phyloP scores from a whole-genome alignment of 1,284 basidiomycete species.

The Ceratobasidium sp. region DNA sequence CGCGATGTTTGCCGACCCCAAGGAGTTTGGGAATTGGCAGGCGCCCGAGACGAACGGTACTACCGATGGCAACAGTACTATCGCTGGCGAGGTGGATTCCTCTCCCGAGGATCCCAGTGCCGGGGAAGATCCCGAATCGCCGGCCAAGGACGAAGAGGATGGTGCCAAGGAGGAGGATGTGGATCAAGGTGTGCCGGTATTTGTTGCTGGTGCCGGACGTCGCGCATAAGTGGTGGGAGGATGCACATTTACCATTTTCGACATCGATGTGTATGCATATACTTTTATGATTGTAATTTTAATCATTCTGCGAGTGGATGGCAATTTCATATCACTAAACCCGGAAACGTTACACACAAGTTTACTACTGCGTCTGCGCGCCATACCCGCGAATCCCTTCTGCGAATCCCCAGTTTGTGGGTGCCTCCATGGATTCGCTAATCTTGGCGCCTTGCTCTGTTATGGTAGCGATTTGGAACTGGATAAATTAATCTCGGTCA shows the following conservation, averaged over 20 bases:
- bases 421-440: constrained; percentile 76
- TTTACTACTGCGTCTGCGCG: constrained; percentile 61
- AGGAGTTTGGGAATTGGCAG: background rate
- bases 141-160: background rate
- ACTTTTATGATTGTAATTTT: background rate
- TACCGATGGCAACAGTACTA: background rate
- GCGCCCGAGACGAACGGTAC: background rate
- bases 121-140: background rate
- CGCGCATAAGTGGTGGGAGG: background rate
- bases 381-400: constrained; percentile 92
- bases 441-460: constrained; percentile 80
- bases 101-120: background rate
- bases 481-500: background rate
- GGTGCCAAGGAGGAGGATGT: background rate
- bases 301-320: background rate
- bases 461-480: constrained; percentile 96
- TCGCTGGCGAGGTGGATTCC: background rate
- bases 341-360: background rate
- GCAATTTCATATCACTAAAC: background rate
- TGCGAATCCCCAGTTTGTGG: constrained; percentile 91
- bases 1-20: background rate
- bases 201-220: background rate
- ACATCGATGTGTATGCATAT: background rate
- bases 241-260: background rate
- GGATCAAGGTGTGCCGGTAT: constrained; percentile 11